Base-by-base conservation (phyloP, 192 early-diverging fungal genomes). In the Paraglomus brasilianum region DNA sequence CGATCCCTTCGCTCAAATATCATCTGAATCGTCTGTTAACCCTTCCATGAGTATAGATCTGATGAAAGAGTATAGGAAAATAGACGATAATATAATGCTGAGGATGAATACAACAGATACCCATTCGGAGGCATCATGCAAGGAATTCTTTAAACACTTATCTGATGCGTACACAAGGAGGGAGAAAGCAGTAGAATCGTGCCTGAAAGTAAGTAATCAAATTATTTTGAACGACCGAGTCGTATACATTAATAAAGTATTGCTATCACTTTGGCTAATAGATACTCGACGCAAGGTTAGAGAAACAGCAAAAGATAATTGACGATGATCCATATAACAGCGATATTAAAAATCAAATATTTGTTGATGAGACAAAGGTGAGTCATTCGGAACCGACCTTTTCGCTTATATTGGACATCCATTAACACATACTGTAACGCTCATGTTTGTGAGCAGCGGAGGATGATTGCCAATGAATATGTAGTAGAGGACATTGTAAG, bases 81-180 rank as follows among this genome's bases (percentile, higher is more conserved):
- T 91, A n/a, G 91, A 92, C 70, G 89, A 92, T 75, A 92, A 89
- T 74, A 91, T 92, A 45, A 89, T 91, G 69, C 78, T 90, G 40
- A 81, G 87, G 21, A 77, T 92, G 67, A 92, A 92, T 76, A 80
- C 77, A 39, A 90, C 89, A n/a, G 80, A 90, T 72, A 89, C 87
- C 4, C 83, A 86, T 17, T 82, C 83, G 1, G 80, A 75, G 48
- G 71, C 74, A 48, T 84, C 84, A 11, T 92, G 91, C 57, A 70
- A 76, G 30, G 82, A 77, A 24, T 81, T 92, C 36, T 91, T 92
- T 44, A 83, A 80, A 22, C 77, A 86, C 38, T 76, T 92, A 47
- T 75, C 87, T 17, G 75, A 78, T 1, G 88, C 91, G 10, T 92
- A 91, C 69, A 52, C 68, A 43, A 82, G 85, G 67, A 78, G 91